Evolutionary conservation across 345 rosid genomes (phyloP).

Genomic region (Melaleuca alternifolia): DNA sequence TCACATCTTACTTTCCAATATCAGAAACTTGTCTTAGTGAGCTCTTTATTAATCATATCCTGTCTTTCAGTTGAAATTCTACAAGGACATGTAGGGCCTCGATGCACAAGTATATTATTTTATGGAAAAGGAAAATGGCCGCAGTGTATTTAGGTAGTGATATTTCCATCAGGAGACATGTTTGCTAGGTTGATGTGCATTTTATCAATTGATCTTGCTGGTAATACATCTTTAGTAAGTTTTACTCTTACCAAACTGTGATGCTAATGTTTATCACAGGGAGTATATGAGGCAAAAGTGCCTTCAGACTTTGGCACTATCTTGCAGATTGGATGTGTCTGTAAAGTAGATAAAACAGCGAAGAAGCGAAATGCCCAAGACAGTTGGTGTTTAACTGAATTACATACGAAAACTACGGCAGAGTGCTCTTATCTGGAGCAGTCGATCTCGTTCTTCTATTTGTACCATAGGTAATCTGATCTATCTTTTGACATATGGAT

Average conservation of each 20-base stretch:
- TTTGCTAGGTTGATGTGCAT: background rate
- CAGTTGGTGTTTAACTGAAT: constrained; percentile 71
- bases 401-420: constrained; percentile 85
- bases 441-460: constrained; percentile 67
- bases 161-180: background rate
- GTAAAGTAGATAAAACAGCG: constrained; percentile 69
- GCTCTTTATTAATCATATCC: background rate
- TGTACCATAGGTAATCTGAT: constrained; percentile 65
- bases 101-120: too few relatives aligned
- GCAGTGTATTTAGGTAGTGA: background rate
- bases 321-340: constrained; percentile 87
- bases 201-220: background rate
- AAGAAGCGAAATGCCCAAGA: constrained; percentile 62
- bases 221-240: background rate
- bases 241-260: constrained; percentile 2
- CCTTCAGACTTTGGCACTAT: constrained; percentile 71
- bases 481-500: background rate
- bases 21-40: background rate
- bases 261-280: constrained; percentile 35
- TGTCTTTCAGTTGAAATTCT: background rate
- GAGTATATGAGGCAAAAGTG: constrained; percentile 79
- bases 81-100: background rate
- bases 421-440: constrained; percentile 81
- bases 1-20: background rate
- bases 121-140: too few relatives aligned